Base-by-base conservation (phyloP, 768 basidiomycete species). In the Obba rivulosa region DNA sequence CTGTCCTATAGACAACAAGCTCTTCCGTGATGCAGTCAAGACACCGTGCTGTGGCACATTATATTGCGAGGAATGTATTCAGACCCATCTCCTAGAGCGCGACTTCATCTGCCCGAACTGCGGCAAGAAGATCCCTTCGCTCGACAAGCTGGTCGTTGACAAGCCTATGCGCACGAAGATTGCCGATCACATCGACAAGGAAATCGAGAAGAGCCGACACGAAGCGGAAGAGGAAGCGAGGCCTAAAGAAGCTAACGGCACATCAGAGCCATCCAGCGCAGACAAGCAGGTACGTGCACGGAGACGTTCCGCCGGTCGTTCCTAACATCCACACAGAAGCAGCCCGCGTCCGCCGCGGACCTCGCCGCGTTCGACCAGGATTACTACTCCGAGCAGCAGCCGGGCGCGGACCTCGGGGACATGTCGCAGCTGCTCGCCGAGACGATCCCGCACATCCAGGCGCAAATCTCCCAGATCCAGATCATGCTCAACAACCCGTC, bases 61-160 rank as follows among this genome's bases (percentile, higher is more conserved):
- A 11, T 99, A 89, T 68, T 97, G 95, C 75, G 94, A 98, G 69
- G 95, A 98, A 66, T 97, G 95, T 70, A 89, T 99, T 54, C 89
- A 94, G 66, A 92, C 89, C 37, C 79, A 94, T 67, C 75, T 99
- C 43, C 79, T 95, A 54, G 95, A 98, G 66, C 83, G 90, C 67
- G 93, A 96, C 71, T 98, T 98, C 66, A 71, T 86, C 49, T 98
- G 95, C 68, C 94, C 92, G 8, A 82, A 83, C 56, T 98, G 96
- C 66, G 77, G 81, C 54, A 85, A 85, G 67, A 92, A 87, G 70
- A 81, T 98, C 51, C 77, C 85, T 3, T 92, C 88, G 31, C 70
- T 98, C 59, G 93, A 96, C 73, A 90, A 90, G 67, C 75, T 98
- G 42, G 66, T 80, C 48, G 64, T 79, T 60, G 93, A 97, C 69